A percentile compares a stretch with the other conserved stretches of the same genome.
Conservation (phyloP, 495 filamentous ascomycete genomes). For the Parathielavia appendiculata region DNA sequence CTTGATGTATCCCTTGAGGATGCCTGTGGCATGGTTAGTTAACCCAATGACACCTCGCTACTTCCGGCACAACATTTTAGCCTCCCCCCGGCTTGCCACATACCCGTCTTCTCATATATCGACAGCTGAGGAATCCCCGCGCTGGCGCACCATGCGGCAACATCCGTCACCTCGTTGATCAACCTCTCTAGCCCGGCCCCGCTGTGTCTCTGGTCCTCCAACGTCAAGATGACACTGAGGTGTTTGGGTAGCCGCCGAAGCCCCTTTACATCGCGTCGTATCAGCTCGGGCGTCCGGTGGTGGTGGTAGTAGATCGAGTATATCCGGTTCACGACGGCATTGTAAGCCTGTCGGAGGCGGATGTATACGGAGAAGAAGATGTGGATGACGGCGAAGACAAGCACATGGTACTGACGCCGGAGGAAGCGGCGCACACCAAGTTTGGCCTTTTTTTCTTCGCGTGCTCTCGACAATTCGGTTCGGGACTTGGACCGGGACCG, state of each 20-base stretch:
- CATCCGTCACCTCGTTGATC: constrained; percentile 83
- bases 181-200: constrained; percentile 68
- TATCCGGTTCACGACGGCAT: constrained; percentile 66
- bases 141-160: constrained; percentile 86
- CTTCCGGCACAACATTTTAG: neutral
- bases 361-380: constrained; percentile 81
- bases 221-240: constrained; percentile 76
- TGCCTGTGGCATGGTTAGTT: constrained; percentile 48
- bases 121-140: constrained; percentile 79
- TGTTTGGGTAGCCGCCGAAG: constrained; percentile 72
- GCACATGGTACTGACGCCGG: constrained; percentile 56
- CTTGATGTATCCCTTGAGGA: constrained; percentile 78
- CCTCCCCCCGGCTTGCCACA: constrained; percentile 12
- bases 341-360: constrained; percentile 70
- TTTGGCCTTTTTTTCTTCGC: constrained; percentile 31
- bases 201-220: constrained; percentile 62
- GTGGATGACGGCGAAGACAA: constrained; percentile 70
- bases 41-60: neutral
- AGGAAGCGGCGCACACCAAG: constrained; percentile 64
- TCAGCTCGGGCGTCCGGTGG: constrained; percentile 86
- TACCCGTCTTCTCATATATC: constrained; percentile 89
- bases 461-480: constrained; percentile 9
- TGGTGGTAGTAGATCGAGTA: constrained; percentile 84
- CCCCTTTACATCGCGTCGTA: constrained; percentile 76
- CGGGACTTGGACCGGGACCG: constrained; percentile 27